Conservation (phyloP, 2,329 filamentous ascomycete species). For the Macrophomina pseudophaseolina region DNA sequence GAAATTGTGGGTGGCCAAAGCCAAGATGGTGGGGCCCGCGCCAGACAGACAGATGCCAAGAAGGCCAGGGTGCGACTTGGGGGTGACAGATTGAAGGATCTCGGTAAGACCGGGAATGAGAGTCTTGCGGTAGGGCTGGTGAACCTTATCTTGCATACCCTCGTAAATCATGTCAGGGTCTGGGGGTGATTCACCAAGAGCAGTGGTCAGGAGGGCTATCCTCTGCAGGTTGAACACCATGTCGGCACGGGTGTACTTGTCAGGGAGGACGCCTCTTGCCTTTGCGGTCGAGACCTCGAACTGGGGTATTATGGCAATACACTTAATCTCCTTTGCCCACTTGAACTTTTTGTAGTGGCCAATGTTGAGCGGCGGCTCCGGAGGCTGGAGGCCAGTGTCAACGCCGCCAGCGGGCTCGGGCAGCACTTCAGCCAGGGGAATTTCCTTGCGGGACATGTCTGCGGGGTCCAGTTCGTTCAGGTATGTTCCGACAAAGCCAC, state of each 20-base stretch:
- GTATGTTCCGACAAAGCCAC: slow-evolving; percentile 96
- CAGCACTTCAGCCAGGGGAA: slow-evolving; percentile 91
- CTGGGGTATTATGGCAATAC: slow-evolving; percentile 92
- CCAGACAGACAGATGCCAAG: slow-evolving; percentile 94
- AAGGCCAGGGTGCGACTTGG: slow-evolving; percentile 82
- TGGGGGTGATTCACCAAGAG: slow-evolving; percentile 85
- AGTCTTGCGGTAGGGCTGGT: slow-evolving; percentile 92
- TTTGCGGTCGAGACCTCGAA: slow-evolving; percentile 96
- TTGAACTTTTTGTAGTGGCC: slow-evolving; percentile 95
- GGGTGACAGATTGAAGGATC: slow-evolving; percentile 90
- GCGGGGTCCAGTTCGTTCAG: slow-evolving; percentile 89
- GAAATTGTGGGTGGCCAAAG: slow-evolving; percentile 88
- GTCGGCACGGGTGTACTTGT: slow-evolving; percentile 77
- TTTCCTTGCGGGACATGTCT: slow-evolving; percentile 88
- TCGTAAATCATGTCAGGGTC: slow-evolving; percentile 94
- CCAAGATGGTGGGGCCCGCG: slow-evolving; percentile 92
- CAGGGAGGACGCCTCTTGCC: slow-evolving; percentile 83
- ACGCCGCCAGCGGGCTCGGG: slow-evolving; percentile 87
- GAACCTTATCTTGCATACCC: slow-evolving; percentile 98
- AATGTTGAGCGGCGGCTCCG: slow-evolving; percentile 87
- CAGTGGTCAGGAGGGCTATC: slow-evolving; percentile 87
- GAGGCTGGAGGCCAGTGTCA: slow-evolving; percentile 85
- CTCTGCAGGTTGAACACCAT: slow-evolving; percentile 96
- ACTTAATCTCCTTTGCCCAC: slow-evolving; percentile 95
- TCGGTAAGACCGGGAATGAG: slow-evolving; percentile 91